Base-by-base conservation (phyloP, 495 filamentous ascomycete genomes). In the Aspergillus heteromorphus region DNA sequence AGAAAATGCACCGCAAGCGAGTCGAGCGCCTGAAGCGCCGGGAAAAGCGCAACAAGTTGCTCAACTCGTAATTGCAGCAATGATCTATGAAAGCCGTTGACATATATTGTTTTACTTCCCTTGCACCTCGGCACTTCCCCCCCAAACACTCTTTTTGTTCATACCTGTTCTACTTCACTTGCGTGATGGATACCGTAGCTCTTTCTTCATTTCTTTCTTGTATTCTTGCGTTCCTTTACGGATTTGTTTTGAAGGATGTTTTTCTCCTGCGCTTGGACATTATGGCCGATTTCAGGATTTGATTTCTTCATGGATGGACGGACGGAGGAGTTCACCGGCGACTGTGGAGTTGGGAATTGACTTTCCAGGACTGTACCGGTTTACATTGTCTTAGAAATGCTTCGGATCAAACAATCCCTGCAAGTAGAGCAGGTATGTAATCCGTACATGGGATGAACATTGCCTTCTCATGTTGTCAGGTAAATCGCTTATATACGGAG, bases 41-140 rank as follows among this genome's bases (percentile, higher is more conserved):
- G 68, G 93, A 97, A 79, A 97, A 97, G 83, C 83, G 93, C 68
- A 99, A 97, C 72, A 97, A 97, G 76, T 73, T 95, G 62, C 71
- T 97, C 62, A 96, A 92, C 71, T 95, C 90, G 49, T 96, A 78
- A 92, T 47, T 27, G 43, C 25, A 21, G 54, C 49, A 17, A 56
- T 54, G 45, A 11, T 58, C 18, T 13, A 48, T 17, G 14, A 27
- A 13, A n/a, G n/a, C n/a, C n/a, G 21, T 45, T 14, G 11, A 21
- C 34, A 10, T 27, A 7, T 34, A 8, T 34, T 13, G 14, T 13
- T 31, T 9, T 34, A 34, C 14, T 34, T 29, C 30, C 20, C 25
- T 16, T 14, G 11, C 25, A 8, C 42, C 19, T 23, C 23, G 6
- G 19, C 4, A 5, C 8, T 4, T 45, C 42, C 42, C 8, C 18